A percentile compares a stretch with the other conserved stretches of the same genome.
phyloP scores from a whole-genome alignment of 2,329 filamentous ascomycete species.

The Hymenoscyphus occultus region DNA sequence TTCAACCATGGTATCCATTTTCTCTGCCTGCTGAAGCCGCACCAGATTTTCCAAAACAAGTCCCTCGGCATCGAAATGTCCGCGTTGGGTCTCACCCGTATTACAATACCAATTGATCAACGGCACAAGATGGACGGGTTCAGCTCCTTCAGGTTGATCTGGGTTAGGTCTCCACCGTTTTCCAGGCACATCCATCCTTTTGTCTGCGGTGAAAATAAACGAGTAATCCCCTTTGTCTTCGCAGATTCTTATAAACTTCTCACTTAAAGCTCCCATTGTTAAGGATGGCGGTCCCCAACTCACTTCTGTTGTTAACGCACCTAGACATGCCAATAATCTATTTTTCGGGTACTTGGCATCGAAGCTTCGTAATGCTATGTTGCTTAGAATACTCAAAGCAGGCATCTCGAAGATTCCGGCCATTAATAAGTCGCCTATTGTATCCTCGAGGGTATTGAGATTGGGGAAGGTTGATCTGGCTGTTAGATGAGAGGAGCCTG shows the following conservation, averaged over 20 bases:
- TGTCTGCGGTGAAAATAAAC: neutral
- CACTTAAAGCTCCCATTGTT: neutral
- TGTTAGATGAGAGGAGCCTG: neutral
- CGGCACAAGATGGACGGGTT: neutral
- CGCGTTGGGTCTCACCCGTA: neutral
- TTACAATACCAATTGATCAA: slow-evolving; percentile 3
- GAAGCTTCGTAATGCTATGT: neutral
- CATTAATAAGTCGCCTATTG: neutral
- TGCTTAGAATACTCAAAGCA: neutral
- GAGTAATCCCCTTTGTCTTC: neutral
- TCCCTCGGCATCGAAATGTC: neutral
- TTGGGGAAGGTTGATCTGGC: neutral
- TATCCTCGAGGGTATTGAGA: neutral
- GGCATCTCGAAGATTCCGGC: neutral
- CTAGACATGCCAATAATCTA: neutral
- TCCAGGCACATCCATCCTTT: neutral
- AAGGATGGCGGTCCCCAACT: neutral
- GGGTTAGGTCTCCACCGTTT: neutral
- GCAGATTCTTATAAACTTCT: neutral
- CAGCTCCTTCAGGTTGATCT: neutral
- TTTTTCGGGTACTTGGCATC: neutral
- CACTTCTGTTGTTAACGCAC: neutral
- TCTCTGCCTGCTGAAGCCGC: neutral
- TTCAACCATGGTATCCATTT: neutral
- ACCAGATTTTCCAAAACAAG: neutral